Conservation (phyloP, 208 protist species). For the Tritrichomonas musculus region DNA sequence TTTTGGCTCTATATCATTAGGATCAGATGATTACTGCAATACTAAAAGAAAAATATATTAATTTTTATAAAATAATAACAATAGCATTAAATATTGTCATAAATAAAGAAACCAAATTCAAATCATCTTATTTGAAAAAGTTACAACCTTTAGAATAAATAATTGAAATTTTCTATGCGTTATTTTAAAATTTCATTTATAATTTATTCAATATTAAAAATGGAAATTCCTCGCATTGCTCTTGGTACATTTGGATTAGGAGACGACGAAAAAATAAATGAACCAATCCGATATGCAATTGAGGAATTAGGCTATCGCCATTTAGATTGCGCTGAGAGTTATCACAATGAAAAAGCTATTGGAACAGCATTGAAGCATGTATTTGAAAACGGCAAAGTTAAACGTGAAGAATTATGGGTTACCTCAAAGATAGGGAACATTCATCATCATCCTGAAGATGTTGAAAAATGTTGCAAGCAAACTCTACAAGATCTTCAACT, state of each 20-base stretch:
- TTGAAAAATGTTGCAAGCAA: not conserved
- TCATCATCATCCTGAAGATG: not conserved
- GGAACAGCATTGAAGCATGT: not conserved
- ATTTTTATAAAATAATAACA: too few relatives aligned
- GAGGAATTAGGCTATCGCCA: constrained; percentile 32
- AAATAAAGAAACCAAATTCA: too few relatives aligned
- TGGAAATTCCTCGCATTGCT: not conserved
- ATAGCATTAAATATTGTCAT: too few relatives aligned
- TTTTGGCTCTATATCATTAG: too few relatives aligned
- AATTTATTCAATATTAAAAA: too few relatives aligned
- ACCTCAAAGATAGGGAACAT: not conserved
- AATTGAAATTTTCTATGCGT: too few relatives aligned
- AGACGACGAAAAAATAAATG: not conserved
- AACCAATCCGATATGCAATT: not conserved
- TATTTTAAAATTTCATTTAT: too few relatives aligned
- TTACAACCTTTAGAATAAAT: too few relatives aligned
- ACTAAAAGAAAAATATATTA: too few relatives aligned
- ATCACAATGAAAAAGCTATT: constrained; percentile 39
- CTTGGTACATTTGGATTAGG: not conserved
- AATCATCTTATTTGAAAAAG: too few relatives aligned
- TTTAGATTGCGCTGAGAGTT: constrained; percentile 36
- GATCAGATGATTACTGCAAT: too few relatives aligned
- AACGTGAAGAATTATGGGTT: not conserved
- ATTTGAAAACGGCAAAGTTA: not conserved
- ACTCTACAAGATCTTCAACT: not conserved